Base-by-base conservation (phyloP, 768 basidiomycete genomes). In the Arthromyces matolae region DNA sequence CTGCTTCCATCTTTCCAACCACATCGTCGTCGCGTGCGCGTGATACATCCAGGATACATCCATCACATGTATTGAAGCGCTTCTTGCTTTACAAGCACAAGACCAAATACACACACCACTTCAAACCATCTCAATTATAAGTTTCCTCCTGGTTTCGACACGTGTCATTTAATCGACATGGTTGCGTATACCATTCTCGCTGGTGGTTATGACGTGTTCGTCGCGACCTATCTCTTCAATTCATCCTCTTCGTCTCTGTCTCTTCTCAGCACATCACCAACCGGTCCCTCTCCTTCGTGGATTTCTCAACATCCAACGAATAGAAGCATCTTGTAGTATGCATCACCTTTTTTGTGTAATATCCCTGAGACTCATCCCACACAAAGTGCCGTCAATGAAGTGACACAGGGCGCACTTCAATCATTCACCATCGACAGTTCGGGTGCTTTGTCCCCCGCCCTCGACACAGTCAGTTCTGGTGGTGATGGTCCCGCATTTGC, bases 151-250 rank as follows among this genome's bases (percentile, higher is more conserved):
- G 5, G 13, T 9, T 25, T 33, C 20, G 23, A 36, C 13, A 37
- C 28, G 25, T 29, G 22, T 14, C 29, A 32, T 24, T 8, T n/a
- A n/a, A n/a, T n/a, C 8, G 18, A 25, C 35, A 86, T 86, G 84
- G 84, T 86, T 55, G 73, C 78, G 45, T 79, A 83, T 58, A 83
- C 72, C 4, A 82, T 88, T 51, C 71, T 86, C 28, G 84, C 84
- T 24, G 84, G 84, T 27, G 84, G 84, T 13, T 86, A 79, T 58
- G 70, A 71, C 38, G 64, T 77, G 49, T 83, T 81, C 55, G 71
- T 87, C 45, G 80, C 79, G 2, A 76, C 80, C 0, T 86, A 85
- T 62, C 57, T 79, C 28, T 87, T 86, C 66, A 75, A 79, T 57
- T 64, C 78, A 9, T 68, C 76, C 18, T 65, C 70, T 16, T 70